phyloP scores from a whole-genome alignment of 176 grass and related monocot genomes.

The Ampelocalamus luodianensis region DNA sequence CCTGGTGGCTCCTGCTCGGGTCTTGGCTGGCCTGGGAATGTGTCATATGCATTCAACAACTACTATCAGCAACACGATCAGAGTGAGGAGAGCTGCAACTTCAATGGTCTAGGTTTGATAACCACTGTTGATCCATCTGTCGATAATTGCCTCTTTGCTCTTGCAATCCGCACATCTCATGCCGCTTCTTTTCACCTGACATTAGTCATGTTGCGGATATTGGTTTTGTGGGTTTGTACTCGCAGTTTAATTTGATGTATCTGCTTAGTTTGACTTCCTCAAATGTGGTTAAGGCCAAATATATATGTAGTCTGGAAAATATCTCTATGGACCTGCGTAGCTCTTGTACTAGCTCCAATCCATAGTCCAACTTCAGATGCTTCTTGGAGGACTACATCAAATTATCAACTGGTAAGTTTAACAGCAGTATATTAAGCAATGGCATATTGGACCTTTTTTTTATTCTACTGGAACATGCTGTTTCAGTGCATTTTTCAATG shows the following conservation, averaged over 20 bases:
- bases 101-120: slow-evolving; percentile 77
- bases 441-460: too few relatives aligned
- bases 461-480: too few relatives aligned
- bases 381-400: too few relatives aligned
- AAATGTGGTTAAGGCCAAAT: slow-evolving; percentile 5
- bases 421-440: too few relatives aligned
- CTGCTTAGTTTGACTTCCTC: not conserved
- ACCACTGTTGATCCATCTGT: slow-evolving; percentile 91
- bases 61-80: slow-evolving; percentile 89
- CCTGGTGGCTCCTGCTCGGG: slow-evolving; percentile 71
- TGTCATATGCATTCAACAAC: slow-evolving; percentile 91
- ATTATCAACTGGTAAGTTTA: too few relatives aligned
- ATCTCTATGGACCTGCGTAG: too few relatives aligned
- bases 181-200: slow-evolving; percentile 49
- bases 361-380: too few relatives aligned
- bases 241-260: slow-evolving; percentile 25
- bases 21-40: slow-evolving; percentile 85
- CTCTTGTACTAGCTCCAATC: too few relatives aligned
- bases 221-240: slow-evolving; percentile 33
- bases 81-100: slow-evolving; percentile 74
- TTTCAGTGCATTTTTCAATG: too few relatives aligned
- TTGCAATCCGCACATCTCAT: slow-evolving; percentile 60
- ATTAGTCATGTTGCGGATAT: slow-evolving; percentile 17
- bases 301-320: not conserved
- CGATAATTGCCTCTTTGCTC: slow-evolving; percentile 68